Conservation (phyloP, 2,329 filamentous ascomycete genomes). For the Talaromyces sp. region DNA sequence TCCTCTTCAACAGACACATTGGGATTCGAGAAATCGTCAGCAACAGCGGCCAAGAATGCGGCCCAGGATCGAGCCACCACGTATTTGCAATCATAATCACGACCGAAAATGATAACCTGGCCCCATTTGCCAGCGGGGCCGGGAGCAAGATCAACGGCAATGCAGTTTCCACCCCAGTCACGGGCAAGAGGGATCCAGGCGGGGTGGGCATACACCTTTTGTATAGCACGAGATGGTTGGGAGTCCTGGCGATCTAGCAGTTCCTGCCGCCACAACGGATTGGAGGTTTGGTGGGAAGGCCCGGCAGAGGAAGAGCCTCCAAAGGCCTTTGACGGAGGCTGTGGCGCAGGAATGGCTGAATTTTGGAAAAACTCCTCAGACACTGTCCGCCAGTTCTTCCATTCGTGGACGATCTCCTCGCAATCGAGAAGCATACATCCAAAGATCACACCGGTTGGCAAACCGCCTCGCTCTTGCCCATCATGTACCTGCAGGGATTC, state of each 20-base stretch:
- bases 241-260: constrained; percentile 80
- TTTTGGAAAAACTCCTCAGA: constrained; percentile 80
- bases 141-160: constrained; percentile 87
- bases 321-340: constrained; percentile 70
- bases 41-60: constrained; percentile 76
- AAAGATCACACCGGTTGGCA: constrained; percentile 88
- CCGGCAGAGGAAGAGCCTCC: constrained; percentile 57
- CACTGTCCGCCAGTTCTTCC: constrained; percentile 92
- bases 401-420: constrained; percentile 96
- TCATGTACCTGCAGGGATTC: constrained; percentile 90
- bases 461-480: constrained; percentile 91
- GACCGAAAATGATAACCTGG: constrained; percentile 92
- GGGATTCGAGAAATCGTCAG: constrained; percentile 84
- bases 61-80: constrained; percentile 91
- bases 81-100: constrained; percentile 98
- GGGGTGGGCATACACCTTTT: constrained; percentile 88
- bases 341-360: constrained; percentile 45
- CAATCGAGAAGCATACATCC: constrained; percentile 94
- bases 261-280: constrained; percentile 76
- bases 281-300: constrained; percentile 51
- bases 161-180: constrained; percentile 98
- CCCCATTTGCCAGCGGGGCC: constrained; percentile 90
- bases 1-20: constrained; percentile 95
- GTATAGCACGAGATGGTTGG: constrained; percentile 78
- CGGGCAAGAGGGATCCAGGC: constrained; percentile 94